Conservation (phyloP, 164 flowering plant genomes). For the Piper longum region DNA sequence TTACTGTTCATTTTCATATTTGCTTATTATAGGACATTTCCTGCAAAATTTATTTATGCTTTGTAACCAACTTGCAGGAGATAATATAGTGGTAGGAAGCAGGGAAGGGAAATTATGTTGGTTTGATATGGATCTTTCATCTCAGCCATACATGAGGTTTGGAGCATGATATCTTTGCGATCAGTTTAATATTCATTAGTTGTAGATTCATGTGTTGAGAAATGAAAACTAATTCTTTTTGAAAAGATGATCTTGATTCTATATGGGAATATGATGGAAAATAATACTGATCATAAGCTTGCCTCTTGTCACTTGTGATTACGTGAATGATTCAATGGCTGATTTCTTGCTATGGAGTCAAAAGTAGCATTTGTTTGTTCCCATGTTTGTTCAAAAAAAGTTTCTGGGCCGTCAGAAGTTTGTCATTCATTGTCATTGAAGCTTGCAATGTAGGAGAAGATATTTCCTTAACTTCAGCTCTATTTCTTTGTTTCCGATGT, state of each 20-base stretch:
- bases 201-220: too few species aligned
- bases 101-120: constrained; percentile 91
- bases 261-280: too few species aligned
- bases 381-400: not conserved
- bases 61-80: constrained; percentile 44
- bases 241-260: too few species aligned
- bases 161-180: constrained; percentile 33
- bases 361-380: not conserved
- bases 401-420: too few species aligned
- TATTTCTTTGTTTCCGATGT: not conserved
- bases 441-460: too few species aligned
- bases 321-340: not conserved
- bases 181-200: not conserved
- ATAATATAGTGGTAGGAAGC: constrained; percentile 92
- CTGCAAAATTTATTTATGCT: not conserved
- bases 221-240: too few species aligned
- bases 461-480: not conserved
- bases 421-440: too few species aligned
- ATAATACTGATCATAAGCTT: too few species aligned
- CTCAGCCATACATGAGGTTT: constrained; percentile 62
- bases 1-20: not conserved
- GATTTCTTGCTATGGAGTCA: not conserved
- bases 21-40: not conserved
- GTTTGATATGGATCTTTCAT: constrained; percentile 99
- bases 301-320: too few species aligned